phyloP scores from a whole-genome alignment of 139 green algal genomes.

The Chlorella sorokiniana region DNA sequence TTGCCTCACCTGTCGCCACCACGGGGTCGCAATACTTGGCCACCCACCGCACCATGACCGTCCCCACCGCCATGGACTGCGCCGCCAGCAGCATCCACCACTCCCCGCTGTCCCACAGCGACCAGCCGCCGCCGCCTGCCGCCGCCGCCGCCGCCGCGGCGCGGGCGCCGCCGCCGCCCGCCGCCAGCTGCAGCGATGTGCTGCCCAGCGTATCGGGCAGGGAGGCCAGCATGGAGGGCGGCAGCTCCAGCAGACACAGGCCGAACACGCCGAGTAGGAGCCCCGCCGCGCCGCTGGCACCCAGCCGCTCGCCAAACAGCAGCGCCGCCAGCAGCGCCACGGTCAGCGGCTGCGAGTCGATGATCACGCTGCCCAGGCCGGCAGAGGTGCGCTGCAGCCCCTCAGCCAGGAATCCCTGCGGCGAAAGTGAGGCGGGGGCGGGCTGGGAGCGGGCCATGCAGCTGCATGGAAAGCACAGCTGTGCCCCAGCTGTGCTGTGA shows the following conservation, averaged over 20 bases:
- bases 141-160: not conserved
- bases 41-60: constrained; percentile 94
- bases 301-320: constrained; percentile 90
- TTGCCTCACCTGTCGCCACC: constrained; percentile 85
- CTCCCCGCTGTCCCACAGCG: constrained; percentile 80
- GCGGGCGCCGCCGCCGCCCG: not conserved
- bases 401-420: constrained; percentile 90
- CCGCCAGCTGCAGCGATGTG: not conserved
- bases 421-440: not conserved
- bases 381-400: constrained; percentile 84
- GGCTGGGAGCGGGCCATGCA: not conserved
- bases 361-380: constrained; percentile 91
- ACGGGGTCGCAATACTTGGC: constrained; percentile 83
- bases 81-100: constrained; percentile 97
- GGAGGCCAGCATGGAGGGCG: constrained; percentile 36
- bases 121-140: constrained; percentile 18
- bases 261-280: constrained; percentile 86
- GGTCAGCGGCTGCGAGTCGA: constrained; percentile 96
- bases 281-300: constrained; percentile 54
- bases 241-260: constrained; percentile 89
- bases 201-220: not conserved
- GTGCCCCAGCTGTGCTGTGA: not conserved
- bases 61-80: constrained; percentile 96
- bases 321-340: constrained; percentile 92
- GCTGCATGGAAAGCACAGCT: not conserved